phyloP scores from a whole-genome alignment of 2,329 filamentous ascomycete genomes.

The Fusarium albosuccineum region DNA sequence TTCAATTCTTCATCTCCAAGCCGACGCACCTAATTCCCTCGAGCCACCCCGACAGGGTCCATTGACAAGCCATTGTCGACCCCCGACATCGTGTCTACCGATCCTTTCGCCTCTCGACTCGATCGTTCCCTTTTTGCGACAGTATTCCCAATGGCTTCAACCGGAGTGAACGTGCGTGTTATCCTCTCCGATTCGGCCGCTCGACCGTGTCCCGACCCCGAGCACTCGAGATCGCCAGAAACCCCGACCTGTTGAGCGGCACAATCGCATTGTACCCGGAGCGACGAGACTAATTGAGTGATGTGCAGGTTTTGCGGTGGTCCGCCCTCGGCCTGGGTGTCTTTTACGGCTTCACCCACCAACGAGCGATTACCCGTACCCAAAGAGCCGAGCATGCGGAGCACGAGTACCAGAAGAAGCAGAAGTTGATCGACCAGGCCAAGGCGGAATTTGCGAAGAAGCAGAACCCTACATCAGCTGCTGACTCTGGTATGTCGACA shows the following conservation, averaged over 20 bases:
- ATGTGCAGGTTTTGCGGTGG: conserved; percentile 90
- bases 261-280: conserved; percentile 26
- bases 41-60: conserved; percentile 57
- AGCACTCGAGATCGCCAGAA: conserved; percentile 33
- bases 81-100: conserved; percentile 51
- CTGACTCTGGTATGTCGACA: conserved; percentile 50
- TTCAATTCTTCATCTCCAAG: conserved; percentile 56
- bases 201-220: conserved; percentile 38
- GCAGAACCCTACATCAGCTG: conserved; percentile 67
- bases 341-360: conserved; percentile 96
- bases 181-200: conserved; percentile 45
- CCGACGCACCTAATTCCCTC: conserved; percentile 56
- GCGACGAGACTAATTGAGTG: conserved; percentile 47
- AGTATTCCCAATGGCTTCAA: conserved; percentile 70
- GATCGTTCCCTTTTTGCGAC: conserved; percentile 58
- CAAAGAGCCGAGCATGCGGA: conserved; percentile 79
- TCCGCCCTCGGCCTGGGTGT: conserved; percentile 91
- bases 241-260: conserved; percentile 29
- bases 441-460: conserved; percentile 88
- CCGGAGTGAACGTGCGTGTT: conserved; percentile 75
- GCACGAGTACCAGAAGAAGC: conserved; percentile 90
- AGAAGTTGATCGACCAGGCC: conserved; percentile 90
- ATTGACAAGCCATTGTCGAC: conserved; percentile 60
- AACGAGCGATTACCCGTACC: conserved; percentile 80
- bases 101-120: conserved; percentile 53